Conservation (phyloP, 139 green algal genomes). For the Chlamydomonas schloesseri region DNA sequence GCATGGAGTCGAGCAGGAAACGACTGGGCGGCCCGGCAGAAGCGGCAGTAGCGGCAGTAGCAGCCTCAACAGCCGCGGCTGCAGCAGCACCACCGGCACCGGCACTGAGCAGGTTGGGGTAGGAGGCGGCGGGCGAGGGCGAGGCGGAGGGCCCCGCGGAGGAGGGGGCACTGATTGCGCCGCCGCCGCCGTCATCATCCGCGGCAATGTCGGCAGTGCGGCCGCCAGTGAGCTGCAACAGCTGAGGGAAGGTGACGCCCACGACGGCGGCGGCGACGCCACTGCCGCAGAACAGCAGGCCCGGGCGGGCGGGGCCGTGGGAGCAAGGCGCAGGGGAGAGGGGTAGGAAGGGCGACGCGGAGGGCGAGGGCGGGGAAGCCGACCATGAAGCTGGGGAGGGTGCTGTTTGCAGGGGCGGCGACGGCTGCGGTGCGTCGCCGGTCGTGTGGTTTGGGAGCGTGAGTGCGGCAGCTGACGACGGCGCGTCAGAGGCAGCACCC, state of each 20-base stretch:
- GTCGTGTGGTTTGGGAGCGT: too few species aligned
- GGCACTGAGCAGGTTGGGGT: not conserved
- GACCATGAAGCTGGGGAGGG: too few species aligned
- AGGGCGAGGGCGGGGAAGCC: not conserved
- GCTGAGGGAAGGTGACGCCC: slow-evolving; percentile 29
- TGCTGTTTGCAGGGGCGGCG: too few species aligned
- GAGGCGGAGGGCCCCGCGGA: not conserved
- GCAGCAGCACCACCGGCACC: not conserved
- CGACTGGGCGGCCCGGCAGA: not conserved
- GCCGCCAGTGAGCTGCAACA: slow-evolving; percentile 44
- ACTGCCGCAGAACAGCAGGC: slow-evolving; percentile 20
- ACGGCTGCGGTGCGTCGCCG: too few species aligned
- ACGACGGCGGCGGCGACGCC: slow-evolving; percentile 17
- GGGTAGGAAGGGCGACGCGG: not conserved
- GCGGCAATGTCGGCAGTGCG: slow-evolving; percentile 45
- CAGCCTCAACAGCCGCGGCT: not conserved
- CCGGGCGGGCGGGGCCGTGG: not conserved
- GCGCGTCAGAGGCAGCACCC: too few species aligned
- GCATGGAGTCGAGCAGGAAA: slow-evolving; percentile 73
- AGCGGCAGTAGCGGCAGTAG: not conserved
- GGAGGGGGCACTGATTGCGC: not conserved
- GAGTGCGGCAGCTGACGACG: too few species aligned
- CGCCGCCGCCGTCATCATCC: not conserved
- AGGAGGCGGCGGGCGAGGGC: not conserved
- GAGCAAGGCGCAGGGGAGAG: not conserved